phyloP scores from a whole-genome alignment of 2,329 filamentous ascomycete species.

The Ilyonectria mors-panacis region DNA sequence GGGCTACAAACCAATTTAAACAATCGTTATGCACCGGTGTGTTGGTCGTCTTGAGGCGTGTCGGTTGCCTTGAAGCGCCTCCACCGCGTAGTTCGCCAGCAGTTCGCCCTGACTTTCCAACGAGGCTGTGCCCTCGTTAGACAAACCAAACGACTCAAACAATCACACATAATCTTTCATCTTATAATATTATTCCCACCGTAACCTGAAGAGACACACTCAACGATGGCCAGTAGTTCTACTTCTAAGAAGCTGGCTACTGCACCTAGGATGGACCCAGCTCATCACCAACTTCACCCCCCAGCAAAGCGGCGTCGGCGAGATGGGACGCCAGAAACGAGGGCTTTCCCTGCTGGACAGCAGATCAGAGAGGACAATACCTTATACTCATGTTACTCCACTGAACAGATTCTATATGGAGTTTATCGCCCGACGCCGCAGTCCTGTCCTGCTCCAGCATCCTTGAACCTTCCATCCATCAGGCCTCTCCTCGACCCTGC shows the following conservation, averaged over 20 bases:
- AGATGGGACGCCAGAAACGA: not conserved
- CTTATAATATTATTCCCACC: too few species aligned
- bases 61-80: not conserved
- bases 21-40: not conserved
- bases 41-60: not conserved
- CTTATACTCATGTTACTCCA: too few species aligned
- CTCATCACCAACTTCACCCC: not conserved
- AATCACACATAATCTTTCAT: too few species aligned
- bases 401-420: not conserved
- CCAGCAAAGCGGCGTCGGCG: slow-evolving; percentile 16
- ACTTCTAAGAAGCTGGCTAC: not conserved
- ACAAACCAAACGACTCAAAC: not conserved
- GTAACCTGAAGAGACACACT: not conserved
- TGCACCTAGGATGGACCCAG: not conserved
- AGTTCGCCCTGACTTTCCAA: not conserved
- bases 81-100: not conserved
- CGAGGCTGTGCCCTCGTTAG: not conserved
- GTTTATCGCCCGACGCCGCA: not conserved
- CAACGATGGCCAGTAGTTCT: not conserved
- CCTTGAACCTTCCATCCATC: not conserved
- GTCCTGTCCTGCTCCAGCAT: not conserved
- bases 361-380: too few species aligned
- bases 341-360: not conserved
- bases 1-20: not conserved
- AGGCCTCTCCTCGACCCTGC: not conserved